Evolutionary conservation across 495 filamentous ascomycete genomes (phyloP), one percentile per base, ranked within the genome.

Genomic region (Hyaloscypha hepaticicola): DNA sequence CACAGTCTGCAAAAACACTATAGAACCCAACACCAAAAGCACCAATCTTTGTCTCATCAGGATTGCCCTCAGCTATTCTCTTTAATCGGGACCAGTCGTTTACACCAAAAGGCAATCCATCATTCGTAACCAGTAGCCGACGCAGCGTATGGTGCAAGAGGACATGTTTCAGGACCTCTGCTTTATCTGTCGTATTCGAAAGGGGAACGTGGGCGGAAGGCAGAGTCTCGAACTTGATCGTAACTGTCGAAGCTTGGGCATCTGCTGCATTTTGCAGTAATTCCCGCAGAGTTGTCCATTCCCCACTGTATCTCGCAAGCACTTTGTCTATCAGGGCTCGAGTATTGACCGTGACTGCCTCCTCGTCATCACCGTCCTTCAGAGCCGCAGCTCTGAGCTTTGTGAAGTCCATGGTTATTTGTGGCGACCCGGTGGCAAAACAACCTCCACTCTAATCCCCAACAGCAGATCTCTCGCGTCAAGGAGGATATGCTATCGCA

Each of bases 11-110:
- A 76, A 99, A 99, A 34, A 98, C 95, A 74, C 91, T 95, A 79
- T 99, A 99, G 75, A 99, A 98, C 3, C 96, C 96, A 41, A 99
- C 96, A 53, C 96, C 96, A 73, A 98, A 99, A 5, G 96, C 96
- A 22, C 96, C 96, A 70, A 99, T 98, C 79, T 99, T 98, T 4
- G 92, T 96, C 75, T 98, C 96, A 74, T 98, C 94, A 0, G 96
- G 96, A 72, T 99, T 99, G 14, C 96, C 96, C 76, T 98, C 94
- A 16, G 96, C 96, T 67, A 99, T 99, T 60, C 92, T 87, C 79
- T 98, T 98, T 70, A 99, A 72, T 61, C 96, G 83, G 50, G 85
- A 84, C 96, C 96, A 99, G 76, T 99, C 96, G 21, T 90, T 92
- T 58, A 87, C 84, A 34, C 84, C 86, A 68, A 99, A 99, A 1